Conservation (phyloP, 1,139 yeast species). For the Torulaspora globosa region DNA sequence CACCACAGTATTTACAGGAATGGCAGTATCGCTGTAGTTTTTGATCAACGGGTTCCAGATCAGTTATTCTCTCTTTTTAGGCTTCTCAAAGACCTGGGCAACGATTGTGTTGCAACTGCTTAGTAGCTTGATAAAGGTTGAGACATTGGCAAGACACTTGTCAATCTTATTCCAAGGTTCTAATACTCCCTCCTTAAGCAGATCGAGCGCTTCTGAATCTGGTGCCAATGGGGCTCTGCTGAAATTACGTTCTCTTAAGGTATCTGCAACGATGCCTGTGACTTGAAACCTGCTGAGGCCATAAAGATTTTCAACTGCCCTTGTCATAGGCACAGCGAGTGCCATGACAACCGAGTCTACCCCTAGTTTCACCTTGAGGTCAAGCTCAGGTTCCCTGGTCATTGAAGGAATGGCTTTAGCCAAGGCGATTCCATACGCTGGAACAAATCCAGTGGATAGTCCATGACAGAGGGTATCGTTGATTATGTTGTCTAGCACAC, state of each 20-base stretch:
- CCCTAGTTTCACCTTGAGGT: slow-evolving; percentile 14
- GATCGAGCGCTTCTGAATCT: slow-evolving; percentile 8
- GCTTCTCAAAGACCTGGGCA: slow-evolving; percentile 27
- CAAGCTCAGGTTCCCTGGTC: not conserved
- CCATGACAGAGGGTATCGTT: slow-evolving; percentile 31
- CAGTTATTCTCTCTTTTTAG: slow-evolving; percentile 14
- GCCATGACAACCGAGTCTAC: slow-evolving; percentile 19
- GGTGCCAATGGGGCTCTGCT: slow-evolving; percentile 17
- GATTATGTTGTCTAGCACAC: slow-evolving; percentile 27
- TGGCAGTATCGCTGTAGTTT: not conserved
- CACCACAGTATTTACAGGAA: not conserved
- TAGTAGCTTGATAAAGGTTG: slow-evolving; percentile 20
- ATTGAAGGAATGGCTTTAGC: slow-evolving; percentile 24
- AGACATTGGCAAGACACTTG: slow-evolving; percentile 17
- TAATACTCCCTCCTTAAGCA: slow-evolving; percentile 18
- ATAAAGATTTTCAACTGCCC: slow-evolving; percentile 18
- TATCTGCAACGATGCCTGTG: slow-evolving; percentile 18
- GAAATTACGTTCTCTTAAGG: slow-evolving; percentile 17
- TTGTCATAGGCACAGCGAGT: slow-evolving; percentile 19
- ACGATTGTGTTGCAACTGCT: slow-evolving; percentile 26
- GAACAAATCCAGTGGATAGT: slow-evolving; percentile 30
- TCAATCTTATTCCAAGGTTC: slow-evolving; percentile 33
- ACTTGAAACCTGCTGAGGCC: slow-evolving; percentile 19
- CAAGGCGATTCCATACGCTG: slow-evolving; percentile 26
- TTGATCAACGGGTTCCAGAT: not conserved